Conservation (phyloP, 352 stramenopile genomes). For the Phytophthora pseudosyringae region DNA sequence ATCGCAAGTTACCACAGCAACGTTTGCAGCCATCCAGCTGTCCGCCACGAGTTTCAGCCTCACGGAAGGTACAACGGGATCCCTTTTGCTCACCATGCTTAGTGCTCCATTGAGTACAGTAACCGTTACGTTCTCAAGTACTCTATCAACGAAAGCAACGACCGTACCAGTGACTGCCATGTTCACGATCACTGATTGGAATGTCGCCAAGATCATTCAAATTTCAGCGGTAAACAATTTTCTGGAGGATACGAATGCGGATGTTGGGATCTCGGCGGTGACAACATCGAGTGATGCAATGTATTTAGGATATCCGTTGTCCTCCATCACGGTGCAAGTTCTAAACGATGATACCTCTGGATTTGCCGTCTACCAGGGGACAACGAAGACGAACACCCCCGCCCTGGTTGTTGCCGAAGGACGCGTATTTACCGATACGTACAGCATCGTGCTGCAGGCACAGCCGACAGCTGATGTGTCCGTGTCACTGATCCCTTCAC, state of each 20-base stretch:
- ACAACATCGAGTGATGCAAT: slow-evolving; percentile 45
- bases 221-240: slow-evolving; percentile 58
- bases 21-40: slow-evolving; percentile 48
- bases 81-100: slow-evolving; percentile 43
- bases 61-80: slow-evolving; percentile 38
- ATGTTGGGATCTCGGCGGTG: slow-evolving; percentile 27
- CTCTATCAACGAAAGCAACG: slow-evolving; percentile 36
- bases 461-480: slow-evolving; percentile 51
- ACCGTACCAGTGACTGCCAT: slow-evolving; percentile 26
- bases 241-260: slow-evolving; percentile 49
- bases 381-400: slow-evolving; percentile 38
- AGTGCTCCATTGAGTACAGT: slow-evolving; percentile 45
- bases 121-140: slow-evolving; percentile 46
- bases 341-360: slow-evolving; percentile 60
- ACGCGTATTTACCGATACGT: slow-evolving; percentile 51
- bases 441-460: slow-evolving; percentile 53
- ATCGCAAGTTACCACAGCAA: slow-evolving; percentile 30
- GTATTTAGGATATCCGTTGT: slow-evolving; percentile 36
- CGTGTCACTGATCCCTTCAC: slow-evolving; percentile 39
- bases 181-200: slow-evolving; percentile 50
- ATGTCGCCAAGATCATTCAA: slow-evolving; percentile 35
- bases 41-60: slow-evolving; percentile 50
- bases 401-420: slow-evolving; percentile 56
- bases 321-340: slow-evolving; percentile 44
- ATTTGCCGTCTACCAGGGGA: slow-evolving; percentile 52